Conservation (phyloP, 495 filamentous ascomycete species). For the Aspergillus avenaceus region DNA sequence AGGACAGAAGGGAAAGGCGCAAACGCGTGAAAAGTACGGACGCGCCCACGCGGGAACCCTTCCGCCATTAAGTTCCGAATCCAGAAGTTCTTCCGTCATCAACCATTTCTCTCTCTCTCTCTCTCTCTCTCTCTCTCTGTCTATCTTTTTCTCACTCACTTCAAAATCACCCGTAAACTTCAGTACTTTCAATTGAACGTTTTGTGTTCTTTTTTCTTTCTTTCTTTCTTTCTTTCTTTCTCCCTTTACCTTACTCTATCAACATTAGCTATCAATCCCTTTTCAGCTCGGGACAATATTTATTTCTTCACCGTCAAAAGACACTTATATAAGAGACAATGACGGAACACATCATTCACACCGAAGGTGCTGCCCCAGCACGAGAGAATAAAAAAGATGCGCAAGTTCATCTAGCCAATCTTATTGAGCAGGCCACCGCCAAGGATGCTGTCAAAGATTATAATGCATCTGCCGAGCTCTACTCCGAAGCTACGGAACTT, state of each 20-base stretch:
- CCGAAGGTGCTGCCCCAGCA: constrained; percentile 2
- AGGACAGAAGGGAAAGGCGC: constrained; percentile 6
- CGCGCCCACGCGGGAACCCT: neutral
- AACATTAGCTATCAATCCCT: no score
- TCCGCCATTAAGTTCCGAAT: neutral
- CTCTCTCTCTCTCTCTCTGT: neutral
- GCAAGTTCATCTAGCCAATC: constrained; percentile 31
- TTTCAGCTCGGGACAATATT: no score
- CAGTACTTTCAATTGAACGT: no score
- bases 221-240: no score
- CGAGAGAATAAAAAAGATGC: constrained; percentile 12
- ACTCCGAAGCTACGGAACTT: constrained; percentile 81
- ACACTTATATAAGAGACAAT: constrained; percentile 5
- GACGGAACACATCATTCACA: constrained; percentile 16
- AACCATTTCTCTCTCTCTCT: neutral
- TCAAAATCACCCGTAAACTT: no score
- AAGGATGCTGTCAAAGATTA: constrained; percentile 85
- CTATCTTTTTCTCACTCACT: no score
- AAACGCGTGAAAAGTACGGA: neutral
- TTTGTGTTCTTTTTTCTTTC: neutral
- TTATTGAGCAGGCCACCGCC: constrained; percentile 56
- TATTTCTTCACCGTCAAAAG: neutral
- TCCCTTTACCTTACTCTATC: no score
- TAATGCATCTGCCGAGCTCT: constrained; percentile 76
- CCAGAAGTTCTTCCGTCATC: neutral